Evolutionary conservation across 805 yeast species (phyloP).

Genomic region (Lipomyces yamadae): DNA sequence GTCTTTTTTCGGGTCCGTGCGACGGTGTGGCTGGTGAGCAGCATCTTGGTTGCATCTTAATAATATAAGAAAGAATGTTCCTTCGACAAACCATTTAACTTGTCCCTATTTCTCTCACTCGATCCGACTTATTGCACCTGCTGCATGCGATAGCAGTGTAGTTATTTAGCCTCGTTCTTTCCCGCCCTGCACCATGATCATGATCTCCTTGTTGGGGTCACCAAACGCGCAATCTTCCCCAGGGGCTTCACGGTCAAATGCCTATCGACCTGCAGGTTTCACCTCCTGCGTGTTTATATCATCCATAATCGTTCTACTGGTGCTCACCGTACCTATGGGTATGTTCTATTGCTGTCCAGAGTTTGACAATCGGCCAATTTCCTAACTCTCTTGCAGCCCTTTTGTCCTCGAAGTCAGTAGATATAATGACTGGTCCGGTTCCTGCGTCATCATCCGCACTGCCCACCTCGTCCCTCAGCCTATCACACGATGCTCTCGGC

Average conservation of each 20-base stretch:
- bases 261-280: slow-evolving; percentile 1
- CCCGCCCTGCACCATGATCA: not conserved
- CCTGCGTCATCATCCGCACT: not conserved
- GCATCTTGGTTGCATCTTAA: not conserved
- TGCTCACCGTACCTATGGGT: slow-evolving; percentile 16
- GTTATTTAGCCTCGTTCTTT: not conserved
- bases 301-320: slow-evolving; percentile 13
- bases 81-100: not conserved
- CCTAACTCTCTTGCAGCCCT: not conserved
- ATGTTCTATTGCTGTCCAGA: not conserved
- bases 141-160: not conserved
- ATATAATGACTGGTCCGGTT: slow-evolving; percentile 3
- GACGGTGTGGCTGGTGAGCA: not conserved
- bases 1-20: not conserved
- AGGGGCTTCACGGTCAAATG: not conserved
- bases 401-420: not conserved
- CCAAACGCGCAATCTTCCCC: not conserved
- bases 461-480: not conserved
- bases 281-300: slow-evolving; percentile 14
- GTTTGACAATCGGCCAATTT: not conserved
- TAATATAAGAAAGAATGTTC: too few species aligned
- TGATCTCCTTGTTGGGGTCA: not conserved
- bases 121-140: not conserved
- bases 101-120: not conserved
- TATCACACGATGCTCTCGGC: not conserved